These are phyloP conservation scores for Penicillium tannophilum DNA, from an alignment of 495 filamentous ascomycete species.

Conservation along the genomic window DNA sequence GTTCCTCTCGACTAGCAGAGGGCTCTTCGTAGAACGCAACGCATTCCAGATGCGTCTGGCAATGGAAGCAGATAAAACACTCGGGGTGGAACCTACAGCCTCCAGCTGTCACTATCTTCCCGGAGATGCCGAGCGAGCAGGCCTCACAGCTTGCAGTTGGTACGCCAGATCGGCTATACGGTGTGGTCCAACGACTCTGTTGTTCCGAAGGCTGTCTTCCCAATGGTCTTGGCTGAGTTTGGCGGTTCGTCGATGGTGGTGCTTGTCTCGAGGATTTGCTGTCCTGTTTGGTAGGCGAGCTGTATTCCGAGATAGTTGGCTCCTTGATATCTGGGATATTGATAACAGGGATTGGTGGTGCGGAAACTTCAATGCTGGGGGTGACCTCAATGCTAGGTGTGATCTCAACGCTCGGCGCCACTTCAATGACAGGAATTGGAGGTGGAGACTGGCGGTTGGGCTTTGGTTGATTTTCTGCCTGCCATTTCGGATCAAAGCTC, in stretches of 20 bases:
- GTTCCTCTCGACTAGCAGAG: constrained; percentile 63
- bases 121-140: constrained; percentile 81
- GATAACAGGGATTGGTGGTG: constrained; percentile 62
- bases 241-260: constrained; percentile 26
- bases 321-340: constrained; percentile 56
- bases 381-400: constrained; percentile 32
- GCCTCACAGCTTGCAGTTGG: constrained; percentile 79
- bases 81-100: constrained; percentile 86
- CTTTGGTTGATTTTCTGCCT: constrained; percentile 50
- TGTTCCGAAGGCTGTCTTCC: constrained; percentile 29
- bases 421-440: constrained; percentile 42
- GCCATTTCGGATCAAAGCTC: constrained; percentile 86
- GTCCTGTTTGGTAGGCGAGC: constrained; percentile 10
- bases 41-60: constrained; percentile 84
- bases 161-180: constrained; percentile 56
- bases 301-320: constrained; percentile 44
- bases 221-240: constrained; percentile 19
- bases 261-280: constrained; percentile 24
- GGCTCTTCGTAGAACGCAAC: constrained; percentile 97
- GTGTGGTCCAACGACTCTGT: constrained; percentile 40
- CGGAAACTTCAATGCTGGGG: constrained; percentile 41
- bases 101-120: constrained; percentile 84
- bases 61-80: constrained; percentile 90
- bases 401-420: constrained; percentile 31
- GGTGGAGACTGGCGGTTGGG: constrained; percentile 35